Conservation (phyloP, 2,329 filamentous ascomycete species). For the Plenodomus tracheiphilus region DNA sequence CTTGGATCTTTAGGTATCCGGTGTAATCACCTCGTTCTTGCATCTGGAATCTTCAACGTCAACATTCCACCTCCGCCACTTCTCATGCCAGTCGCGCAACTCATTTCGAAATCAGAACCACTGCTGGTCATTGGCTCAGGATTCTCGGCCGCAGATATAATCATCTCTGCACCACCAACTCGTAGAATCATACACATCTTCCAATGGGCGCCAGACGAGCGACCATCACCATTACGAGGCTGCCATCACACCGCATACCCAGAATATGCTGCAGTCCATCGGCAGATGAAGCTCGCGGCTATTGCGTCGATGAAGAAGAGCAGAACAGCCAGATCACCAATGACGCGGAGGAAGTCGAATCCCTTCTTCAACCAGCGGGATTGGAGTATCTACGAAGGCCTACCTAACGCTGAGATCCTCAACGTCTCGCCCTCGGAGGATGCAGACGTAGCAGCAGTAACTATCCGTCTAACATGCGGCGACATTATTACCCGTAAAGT, state of each 20-base stretch:
- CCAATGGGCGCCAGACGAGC: slow-evolving; percentile 60
- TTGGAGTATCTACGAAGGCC: slow-evolving; percentile 60
- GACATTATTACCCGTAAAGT: slow-evolving; percentile 51
- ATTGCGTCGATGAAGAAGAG: slow-evolving; percentile 26
- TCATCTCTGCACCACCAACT: slow-evolving; percentile 56
- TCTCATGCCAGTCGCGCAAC: slow-evolving; percentile 51
- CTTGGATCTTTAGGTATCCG: slow-evolving; percentile 56
- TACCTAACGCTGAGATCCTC: slow-evolving; percentile 57
- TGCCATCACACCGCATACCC: slow-evolving; percentile 66
- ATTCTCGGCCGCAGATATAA: slow-evolving; percentile 64
- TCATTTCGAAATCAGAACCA: slow-evolving; percentile 37
- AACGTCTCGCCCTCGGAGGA: slow-evolving; percentile 30
- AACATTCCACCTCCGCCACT: slow-evolving; percentile 56
- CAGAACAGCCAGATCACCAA: slow-evolving; percentile 23
- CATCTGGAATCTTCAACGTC: slow-evolving; percentile 62
- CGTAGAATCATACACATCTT: slow-evolving; percentile 63
- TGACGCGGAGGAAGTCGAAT: slow-evolving; percentile 43
- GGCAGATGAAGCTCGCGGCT: slow-evolving; percentile 60
- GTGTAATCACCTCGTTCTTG: slow-evolving; percentile 61
- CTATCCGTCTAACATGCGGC: slow-evolving; percentile 50
- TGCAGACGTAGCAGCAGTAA: slow-evolving; percentile 38
- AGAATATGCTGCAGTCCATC: slow-evolving; percentile 63
- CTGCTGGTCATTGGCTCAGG: slow-evolving; percentile 63
- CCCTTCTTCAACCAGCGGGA: slow-evolving; percentile 53
- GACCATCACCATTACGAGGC: slow-evolving; percentile 60